These are phyloP conservation scores for Solanum medicagineum DNA, from an alignment of 257 asterid genomes.

Conservation along the genomic window DNA sequence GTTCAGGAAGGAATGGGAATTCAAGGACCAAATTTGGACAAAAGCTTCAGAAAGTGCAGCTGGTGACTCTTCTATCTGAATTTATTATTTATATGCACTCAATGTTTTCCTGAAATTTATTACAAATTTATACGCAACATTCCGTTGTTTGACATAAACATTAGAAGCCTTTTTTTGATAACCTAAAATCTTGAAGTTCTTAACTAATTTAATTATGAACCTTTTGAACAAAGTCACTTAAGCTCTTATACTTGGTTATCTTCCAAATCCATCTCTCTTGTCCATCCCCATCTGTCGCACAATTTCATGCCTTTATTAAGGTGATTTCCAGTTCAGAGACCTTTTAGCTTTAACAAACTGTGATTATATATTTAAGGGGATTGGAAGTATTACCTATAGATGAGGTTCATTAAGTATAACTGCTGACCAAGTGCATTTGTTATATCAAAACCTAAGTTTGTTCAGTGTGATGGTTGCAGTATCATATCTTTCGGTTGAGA, in stretches of 20 bases:
- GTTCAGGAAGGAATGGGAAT: slow-evolving; percentile 22
- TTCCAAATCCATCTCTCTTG: background rate
- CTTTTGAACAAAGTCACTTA: background rate
- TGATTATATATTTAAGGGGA: background rate
- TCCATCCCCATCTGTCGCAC: background rate
- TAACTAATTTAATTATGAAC: background rate
- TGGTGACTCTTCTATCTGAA: slow-evolving; percentile 27
- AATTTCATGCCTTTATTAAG: background rate
- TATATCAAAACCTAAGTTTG: background rate
- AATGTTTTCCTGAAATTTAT: background rate
- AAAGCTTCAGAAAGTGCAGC: slow-evolving; percentile 65
- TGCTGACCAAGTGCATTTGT: background rate
- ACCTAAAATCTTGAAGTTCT: background rate
- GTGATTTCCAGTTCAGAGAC: background rate
- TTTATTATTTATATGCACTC: background rate
- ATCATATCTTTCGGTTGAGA: background rate
- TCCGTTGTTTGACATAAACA: background rate
- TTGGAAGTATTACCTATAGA: background rate
- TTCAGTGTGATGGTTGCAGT: background rate
- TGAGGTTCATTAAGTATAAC: background rate
- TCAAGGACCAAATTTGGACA: slow-evolving; percentile 12
- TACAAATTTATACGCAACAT: background rate
- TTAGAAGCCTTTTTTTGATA: background rate
- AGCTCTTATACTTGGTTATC: background rate
- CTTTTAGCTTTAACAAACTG: background rate